These are phyloP conservation scores for Rhodomyrtus psidioides DNA, from an alignment of 441 rosid genomes.

Conservation along the genomic window DNA sequence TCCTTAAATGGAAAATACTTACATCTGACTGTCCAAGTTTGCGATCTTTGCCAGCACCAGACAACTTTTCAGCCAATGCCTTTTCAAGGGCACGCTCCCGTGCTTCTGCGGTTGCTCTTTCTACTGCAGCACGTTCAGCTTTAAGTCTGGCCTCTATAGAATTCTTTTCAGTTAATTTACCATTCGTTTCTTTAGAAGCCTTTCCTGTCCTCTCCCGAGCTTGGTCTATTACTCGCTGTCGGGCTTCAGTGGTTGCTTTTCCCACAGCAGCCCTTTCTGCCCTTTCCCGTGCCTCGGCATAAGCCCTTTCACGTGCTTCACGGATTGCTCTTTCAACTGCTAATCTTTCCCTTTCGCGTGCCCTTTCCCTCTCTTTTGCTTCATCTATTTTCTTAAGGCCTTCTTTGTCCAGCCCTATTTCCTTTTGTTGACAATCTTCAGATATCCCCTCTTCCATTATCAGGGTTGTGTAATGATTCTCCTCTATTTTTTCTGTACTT, in stretches of 20 bases:
- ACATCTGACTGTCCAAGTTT: constrained; percentile 38
- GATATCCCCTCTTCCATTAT: constrained; percentile 33
- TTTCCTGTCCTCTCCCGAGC: constrained; percentile 51
- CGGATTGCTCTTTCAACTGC: constrained; percentile 92
- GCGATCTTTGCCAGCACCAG: constrained; percentile 41
- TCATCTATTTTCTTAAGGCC: constrained; percentile 35
- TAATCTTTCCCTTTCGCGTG: constrained; percentile 44
- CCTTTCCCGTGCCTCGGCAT: constrained; percentile 76
- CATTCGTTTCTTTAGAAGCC: constrained; percentile 34
- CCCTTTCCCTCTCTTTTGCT: constrained; percentile 44
- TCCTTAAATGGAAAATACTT: constrained; percentile 19
- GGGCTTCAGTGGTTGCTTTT: constrained; percentile 60
- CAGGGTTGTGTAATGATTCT: constrained; percentile 22
- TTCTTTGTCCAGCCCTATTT: constrained; percentile 29
- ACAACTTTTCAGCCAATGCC: constrained; percentile 61
- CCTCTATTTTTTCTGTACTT: constrained; percentile 23
- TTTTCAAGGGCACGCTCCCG: constrained; percentile 85
- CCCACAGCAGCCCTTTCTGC: constrained; percentile 52
- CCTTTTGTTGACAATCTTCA: constrained; percentile 30
- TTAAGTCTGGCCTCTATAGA: constrained; percentile 63
- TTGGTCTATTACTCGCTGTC: constrained; percentile 41
- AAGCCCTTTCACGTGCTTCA: constrained; percentile 95
- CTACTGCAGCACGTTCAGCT: constrained; percentile 95
- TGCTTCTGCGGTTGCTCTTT: constrained; percentile 94
- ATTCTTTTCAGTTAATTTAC: constrained; percentile 33